Evolutionary conservation across 2,329 filamentous ascomycete genomes (phyloP).

Genomic region (Didymella pomorum): DNA sequence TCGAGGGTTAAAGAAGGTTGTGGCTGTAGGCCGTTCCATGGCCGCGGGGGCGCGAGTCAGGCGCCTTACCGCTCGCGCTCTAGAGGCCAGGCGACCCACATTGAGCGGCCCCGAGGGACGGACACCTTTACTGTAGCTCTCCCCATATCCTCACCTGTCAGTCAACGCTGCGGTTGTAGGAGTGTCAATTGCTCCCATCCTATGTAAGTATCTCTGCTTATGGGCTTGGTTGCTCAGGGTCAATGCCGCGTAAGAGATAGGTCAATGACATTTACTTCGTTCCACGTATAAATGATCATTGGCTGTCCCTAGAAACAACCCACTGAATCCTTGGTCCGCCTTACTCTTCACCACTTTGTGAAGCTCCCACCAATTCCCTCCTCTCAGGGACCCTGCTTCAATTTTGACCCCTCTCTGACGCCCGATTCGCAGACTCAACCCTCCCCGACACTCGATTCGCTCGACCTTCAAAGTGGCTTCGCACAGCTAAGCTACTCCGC

Average conservation of each 20-base stretch:
- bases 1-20: constrained; percentile 13
- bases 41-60: constrained; percentile 15
- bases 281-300: constrained; percentile 1
- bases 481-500: constrained; percentile 34
- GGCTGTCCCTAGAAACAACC: constrained; percentile 10
- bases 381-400: background rate
- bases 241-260: too few species aligned
- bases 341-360: constrained; percentile 1
- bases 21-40: constrained; percentile 14
- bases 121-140: constrained; percentile 22
- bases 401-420: background rate
- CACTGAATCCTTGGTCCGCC: constrained; percentile 5
- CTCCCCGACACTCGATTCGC: background rate
- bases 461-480: constrained; percentile 39
- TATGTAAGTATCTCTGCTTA: background rate
- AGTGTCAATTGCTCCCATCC: constrained; percentile 11
- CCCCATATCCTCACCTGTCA: constrained; percentile 17
- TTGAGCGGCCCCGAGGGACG: constrained; percentile 12
- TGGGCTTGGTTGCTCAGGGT: background rate
- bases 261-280: background rate
- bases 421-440: background rate
- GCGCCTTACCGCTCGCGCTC: constrained; percentile 9
- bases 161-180: constrained; percentile 15
- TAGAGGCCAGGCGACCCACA: constrained; percentile 11
- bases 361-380: constrained; percentile 5